These are phyloP conservation scores for Wolfiporia cocos DNA, from an alignment of 1,284 basidiomycete species.

Conservation along the genomic window DNA sequence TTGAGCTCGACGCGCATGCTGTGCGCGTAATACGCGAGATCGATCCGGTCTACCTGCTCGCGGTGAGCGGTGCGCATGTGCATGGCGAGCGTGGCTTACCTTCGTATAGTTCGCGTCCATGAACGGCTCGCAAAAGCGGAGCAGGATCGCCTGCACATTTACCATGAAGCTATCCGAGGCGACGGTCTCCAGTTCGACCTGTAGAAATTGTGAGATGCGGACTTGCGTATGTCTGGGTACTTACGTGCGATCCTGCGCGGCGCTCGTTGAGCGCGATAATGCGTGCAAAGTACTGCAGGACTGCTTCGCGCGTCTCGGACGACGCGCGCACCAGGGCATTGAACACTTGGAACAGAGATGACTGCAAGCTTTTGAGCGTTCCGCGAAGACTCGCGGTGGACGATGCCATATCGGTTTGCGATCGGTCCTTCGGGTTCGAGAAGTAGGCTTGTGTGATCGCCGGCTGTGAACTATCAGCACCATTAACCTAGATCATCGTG, in stretches of 20 bases:
- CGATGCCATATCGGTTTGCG: conserved; percentile 73
- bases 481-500: background rate
- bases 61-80: background rate
- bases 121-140: conserved; percentile 93
- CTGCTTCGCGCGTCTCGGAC: conserved; percentile 74
- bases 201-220: background rate
- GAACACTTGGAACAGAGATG: conserved; percentile 84
- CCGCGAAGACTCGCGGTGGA: conserved; percentile 79
- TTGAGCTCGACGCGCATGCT: conserved; percentile 68
- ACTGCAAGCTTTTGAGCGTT: conserved; percentile 78
- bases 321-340: conserved; percentile 85
- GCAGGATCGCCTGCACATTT: conserved; percentile 79
- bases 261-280: conserved; percentile 77
- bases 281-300: conserved; percentile 80
- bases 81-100: conserved; percentile 32
- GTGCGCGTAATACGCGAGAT: conserved; percentile 74
- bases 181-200: conserved; percentile 84
- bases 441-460: conserved; percentile 77
- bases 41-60: conserved; percentile 84
- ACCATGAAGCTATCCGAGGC: conserved; percentile 92
- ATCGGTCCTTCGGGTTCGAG: conserved; percentile 74
- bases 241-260: conserved; percentile 84
- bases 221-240: conserved; percentile 9
- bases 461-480: conserved; percentile 46
- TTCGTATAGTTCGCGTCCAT: conserved; percentile 92